Conservation (phyloP, 2,329 filamentous ascomycete genomes). For the Aspergillus costaricaensis region DNA sequence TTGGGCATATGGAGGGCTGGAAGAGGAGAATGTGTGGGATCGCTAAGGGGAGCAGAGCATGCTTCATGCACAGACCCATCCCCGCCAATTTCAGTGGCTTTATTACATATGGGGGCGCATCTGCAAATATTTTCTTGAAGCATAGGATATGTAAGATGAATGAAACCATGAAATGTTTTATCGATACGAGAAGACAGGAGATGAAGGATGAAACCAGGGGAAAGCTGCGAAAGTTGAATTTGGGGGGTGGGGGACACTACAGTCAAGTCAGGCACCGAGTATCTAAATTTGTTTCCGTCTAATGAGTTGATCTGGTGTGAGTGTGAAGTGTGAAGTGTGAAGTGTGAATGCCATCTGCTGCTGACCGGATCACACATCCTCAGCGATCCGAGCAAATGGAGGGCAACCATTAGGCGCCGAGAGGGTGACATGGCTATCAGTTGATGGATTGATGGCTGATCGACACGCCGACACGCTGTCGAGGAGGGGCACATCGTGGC, state of each 20-base stretch:
- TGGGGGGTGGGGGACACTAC: neutral
- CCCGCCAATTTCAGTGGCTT: neutral
- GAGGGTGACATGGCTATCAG: conserved; percentile 14
- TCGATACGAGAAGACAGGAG: neutral
- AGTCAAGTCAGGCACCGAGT: neutral
- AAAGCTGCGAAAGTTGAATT: neutral
- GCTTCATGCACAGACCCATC: neutral
- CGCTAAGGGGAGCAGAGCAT: conserved; percentile 23
- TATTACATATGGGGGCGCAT: neutral
- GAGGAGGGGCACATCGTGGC: conserved; percentile 2
- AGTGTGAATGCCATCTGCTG: neutral
- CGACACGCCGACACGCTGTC: conserved; percentile 22
- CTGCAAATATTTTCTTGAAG: neutral
- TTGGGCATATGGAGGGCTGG: conserved; percentile 35
- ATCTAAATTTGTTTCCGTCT: neutral
- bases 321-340: neutral
- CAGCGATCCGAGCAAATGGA: conserved; percentile 19
- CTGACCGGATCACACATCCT: neutral
- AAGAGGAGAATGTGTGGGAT: conserved; percentile 42
- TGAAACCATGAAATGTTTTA: neutral
- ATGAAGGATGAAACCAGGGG: neutral
- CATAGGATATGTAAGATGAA: conserved; percentile 2
- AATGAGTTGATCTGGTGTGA: neutral
- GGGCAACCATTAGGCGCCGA: conserved; percentile 26
- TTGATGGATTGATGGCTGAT: conserved; percentile 13